These are phyloP conservation scores for Corylus heterophylla DNA, from an alignment of 306 rosid species.

Conservation along the genomic window DNA sequence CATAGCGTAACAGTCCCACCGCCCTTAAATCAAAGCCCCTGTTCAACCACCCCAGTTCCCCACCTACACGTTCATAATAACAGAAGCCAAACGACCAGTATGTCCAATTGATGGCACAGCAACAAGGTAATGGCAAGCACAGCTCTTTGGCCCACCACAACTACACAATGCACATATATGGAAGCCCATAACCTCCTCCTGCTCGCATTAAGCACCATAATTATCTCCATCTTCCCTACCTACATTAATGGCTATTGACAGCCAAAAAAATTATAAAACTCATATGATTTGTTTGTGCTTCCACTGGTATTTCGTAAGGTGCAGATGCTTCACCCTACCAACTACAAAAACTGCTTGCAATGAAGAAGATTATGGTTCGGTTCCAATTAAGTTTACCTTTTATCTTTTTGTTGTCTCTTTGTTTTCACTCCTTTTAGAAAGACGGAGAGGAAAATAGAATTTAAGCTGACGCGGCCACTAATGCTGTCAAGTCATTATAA, in stretches of 20 bases:
- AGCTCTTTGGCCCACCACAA: background rate
- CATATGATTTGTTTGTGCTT: no score
- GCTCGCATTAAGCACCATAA: background rate
- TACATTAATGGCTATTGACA: background rate
- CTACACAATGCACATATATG: background rate
- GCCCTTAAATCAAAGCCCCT: background rate
- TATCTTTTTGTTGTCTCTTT: no score
- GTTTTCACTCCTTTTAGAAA: no score
- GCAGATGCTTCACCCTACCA: no score
- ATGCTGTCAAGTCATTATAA: no score
- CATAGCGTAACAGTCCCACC: background rate
- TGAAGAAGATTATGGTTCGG: no score
- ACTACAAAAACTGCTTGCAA: no score
- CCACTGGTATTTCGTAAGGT: no score
- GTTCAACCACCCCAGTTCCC: background rate
- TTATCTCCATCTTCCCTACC: background rate
- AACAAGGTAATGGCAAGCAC: background rate
- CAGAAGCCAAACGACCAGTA: background rate
- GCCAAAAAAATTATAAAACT: no score
- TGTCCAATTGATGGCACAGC: background rate
- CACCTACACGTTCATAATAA: background rate
- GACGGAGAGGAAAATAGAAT: no score
- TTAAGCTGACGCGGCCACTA: no score
- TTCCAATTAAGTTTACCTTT: no score
- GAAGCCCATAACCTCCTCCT: background rate